phyloP scores from a whole-genome alignment of 1,284 basidiomycete genomes.

The Cryptococcus sp. region DNA sequence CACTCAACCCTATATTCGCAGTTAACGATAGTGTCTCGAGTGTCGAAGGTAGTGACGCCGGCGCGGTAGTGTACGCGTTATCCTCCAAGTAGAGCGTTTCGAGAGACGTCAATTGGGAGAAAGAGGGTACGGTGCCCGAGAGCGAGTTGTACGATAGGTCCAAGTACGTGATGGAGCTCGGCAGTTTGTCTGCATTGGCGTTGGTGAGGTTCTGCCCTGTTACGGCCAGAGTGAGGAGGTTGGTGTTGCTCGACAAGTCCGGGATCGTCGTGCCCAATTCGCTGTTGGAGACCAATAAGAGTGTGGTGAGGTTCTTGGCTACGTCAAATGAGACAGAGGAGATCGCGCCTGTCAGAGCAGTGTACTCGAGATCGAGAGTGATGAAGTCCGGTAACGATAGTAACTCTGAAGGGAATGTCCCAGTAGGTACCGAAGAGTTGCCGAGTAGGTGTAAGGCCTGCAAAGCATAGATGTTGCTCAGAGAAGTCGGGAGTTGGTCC shows the following conservation, averaged over 20 bases:
- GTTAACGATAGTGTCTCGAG: constrained; percentile 41
- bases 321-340: constrained; percentile 26
- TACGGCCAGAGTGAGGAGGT: constrained; percentile 39
- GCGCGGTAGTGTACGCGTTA: constrained; percentile 39
- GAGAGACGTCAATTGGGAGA: constrained; percentile 30
- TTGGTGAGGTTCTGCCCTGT: constrained; percentile 32
- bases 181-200: constrained; percentile 28
- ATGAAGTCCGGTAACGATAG: constrained; percentile 31
- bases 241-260: constrained; percentile 24
- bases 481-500: constrained; percentile 24
- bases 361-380: constrained; percentile 43
- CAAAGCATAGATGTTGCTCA: constrained; percentile 43
- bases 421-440: constrained; percentile 44
- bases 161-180: constrained; percentile 39
- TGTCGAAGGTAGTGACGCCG: constrained; percentile 36
- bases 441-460: constrained; percentile 40
- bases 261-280: constrained; percentile 43
- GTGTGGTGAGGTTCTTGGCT: constrained; percentile 24
- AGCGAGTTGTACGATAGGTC: constrained; percentile 49
- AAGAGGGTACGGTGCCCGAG: constrained; percentile 33
- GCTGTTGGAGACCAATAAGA: constrained; percentile 41
- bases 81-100: constrained; percentile 43
- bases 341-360: constrained; percentile 39
- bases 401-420: constrained; percentile 33
- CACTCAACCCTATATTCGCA: constrained; percentile 39